Evolutionary conservation across 1,284 basidiomycete genomes (phyloP).

Genomic region (Apiotrichum gracile): DNA sequence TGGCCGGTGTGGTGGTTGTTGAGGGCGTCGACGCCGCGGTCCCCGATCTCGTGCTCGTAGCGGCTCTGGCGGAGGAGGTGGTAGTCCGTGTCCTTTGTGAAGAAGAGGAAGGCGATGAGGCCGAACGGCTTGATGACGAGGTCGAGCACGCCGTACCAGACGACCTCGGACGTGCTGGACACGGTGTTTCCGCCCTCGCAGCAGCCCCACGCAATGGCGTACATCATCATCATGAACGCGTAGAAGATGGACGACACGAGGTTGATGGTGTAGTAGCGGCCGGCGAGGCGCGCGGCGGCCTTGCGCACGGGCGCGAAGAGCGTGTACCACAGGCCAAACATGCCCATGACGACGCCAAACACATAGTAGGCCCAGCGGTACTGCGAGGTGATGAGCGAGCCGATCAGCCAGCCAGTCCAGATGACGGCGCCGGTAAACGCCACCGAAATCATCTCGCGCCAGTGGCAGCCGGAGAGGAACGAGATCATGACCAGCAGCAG

Average conservation of each 20-base stretch:
- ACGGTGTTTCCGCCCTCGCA: constrained; percentile 47
- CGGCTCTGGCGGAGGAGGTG: constrained; percentile 22
- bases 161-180: constrained; percentile 45
- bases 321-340: constrained; percentile 53
- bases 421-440: constrained; percentile 51
- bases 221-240: constrained; percentile 54
- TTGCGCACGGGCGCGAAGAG: constrained; percentile 39
- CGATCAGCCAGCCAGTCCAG: constrained; percentile 55
- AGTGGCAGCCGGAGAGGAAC: constrained; percentile 53
- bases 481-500: constrained; percentile 54
- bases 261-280: constrained; percentile 45
- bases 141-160: constrained; percentile 60
- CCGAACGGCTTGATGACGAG: constrained; percentile 52
- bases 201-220: constrained; percentile 50
- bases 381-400: constrained; percentile 50
- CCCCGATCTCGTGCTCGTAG: constrained; percentile 23
- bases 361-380: constrained; percentile 55
- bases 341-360: constrained; percentile 49
- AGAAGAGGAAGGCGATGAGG: constrained; percentile 20
- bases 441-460: constrained; percentile 52
- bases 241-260: constrained; percentile 35
- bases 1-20: background rate
- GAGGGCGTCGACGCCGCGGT: constrained; percentile 7
- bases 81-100: constrained; percentile 27
- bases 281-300: constrained; percentile 24